These are phyloP conservation scores for Bipolaris bicolor DNA, from an alignment of 2,329 filamentous ascomycete genomes.

Conservation along the genomic window DNA sequence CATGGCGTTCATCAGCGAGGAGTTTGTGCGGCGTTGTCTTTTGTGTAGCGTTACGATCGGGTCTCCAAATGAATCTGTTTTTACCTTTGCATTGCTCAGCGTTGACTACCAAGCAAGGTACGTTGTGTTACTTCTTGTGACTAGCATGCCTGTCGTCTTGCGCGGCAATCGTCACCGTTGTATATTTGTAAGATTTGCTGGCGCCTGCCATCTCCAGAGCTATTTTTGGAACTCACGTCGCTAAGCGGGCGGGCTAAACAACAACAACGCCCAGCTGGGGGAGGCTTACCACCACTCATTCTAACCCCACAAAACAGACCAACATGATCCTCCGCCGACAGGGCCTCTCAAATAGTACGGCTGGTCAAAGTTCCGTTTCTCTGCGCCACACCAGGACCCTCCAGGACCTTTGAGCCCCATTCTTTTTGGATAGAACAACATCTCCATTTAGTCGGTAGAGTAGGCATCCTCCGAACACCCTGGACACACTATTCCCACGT, in stretches of 20 bases:
- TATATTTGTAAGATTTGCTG: conserved; percentile 1
- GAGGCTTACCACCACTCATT: conserved; percentile 8
- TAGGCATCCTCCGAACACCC: conserved; percentile 1
- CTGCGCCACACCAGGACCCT: conserved; percentile 2
- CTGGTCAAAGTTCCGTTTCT: conserved; percentile 3
- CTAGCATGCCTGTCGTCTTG: not conserved
- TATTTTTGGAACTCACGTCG: conserved; percentile 16
- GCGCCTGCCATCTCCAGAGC: conserved; percentile 2
- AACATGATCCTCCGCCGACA: not conserved
- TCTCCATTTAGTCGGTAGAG: not conserved
- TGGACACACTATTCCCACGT: not conserved
- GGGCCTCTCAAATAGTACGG: conserved; percentile 7
- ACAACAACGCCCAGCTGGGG: conserved; percentile 1
- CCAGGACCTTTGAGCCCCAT: not conserved
- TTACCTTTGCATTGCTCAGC: conserved; percentile 10
- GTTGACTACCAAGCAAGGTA: not conserved
- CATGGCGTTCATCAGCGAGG: conserved; percentile 12
- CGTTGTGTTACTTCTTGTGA: conserved; percentile 28
- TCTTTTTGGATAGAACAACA: not conserved
- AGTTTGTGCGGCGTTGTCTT: conserved; percentile 2
- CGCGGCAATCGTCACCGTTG: not conserved
- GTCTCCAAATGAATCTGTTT: conserved; percentile 9
- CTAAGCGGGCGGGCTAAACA: conserved; percentile 21
- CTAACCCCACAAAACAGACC: not conserved
- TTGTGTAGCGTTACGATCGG: conserved; percentile 7